These are phyloP conservation scores for Phytophthora cryptogea DNA, from an alignment of 352 stramenopile genomes.

Conservation along the genomic window DNA sequence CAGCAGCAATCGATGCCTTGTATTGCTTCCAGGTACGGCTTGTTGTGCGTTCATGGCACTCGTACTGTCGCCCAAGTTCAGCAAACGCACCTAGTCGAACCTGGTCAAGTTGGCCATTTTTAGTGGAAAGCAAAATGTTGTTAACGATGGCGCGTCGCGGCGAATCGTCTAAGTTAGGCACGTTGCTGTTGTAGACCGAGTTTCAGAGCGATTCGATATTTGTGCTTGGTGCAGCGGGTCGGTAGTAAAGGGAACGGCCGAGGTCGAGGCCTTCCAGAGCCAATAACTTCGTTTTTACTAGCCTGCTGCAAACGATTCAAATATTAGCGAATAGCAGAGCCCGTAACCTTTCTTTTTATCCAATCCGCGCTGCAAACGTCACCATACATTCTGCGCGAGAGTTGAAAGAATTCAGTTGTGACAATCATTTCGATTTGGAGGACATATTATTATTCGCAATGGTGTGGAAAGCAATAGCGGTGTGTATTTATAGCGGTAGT, in stretches of 20 bases:
- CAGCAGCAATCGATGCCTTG: not conserved
- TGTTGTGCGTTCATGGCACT: not conserved
- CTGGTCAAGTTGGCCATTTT: not conserved
- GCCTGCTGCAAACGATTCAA: not conserved
- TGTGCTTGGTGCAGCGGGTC: not conserved
- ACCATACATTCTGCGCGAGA: not conserved
- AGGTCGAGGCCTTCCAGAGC: not conserved
- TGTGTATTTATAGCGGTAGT: too few relatives aligned
- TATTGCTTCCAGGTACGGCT: not conserved
- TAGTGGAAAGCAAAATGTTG: not conserved
- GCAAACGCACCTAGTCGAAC: not conserved
- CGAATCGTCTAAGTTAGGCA: not conserved
- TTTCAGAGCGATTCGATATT: not conserved
- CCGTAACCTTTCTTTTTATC: not conserved
- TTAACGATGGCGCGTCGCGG: conserved; percentile 3
- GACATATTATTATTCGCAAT: too few relatives aligned
- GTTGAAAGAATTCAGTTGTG: not conserved
- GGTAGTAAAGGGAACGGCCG: not conserved
- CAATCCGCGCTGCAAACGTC: not conserved
- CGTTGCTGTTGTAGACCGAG: not conserved
- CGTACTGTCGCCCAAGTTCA: not conserved
- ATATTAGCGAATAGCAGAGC: conserved; percentile 1
- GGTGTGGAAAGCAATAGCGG: too few relatives aligned
- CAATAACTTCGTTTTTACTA: not conserved
- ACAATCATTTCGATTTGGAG: not conserved